phyloP scores from a whole-genome alignment of 2,329 filamentous ascomycete species.

The Penicillium sp. region DNA sequence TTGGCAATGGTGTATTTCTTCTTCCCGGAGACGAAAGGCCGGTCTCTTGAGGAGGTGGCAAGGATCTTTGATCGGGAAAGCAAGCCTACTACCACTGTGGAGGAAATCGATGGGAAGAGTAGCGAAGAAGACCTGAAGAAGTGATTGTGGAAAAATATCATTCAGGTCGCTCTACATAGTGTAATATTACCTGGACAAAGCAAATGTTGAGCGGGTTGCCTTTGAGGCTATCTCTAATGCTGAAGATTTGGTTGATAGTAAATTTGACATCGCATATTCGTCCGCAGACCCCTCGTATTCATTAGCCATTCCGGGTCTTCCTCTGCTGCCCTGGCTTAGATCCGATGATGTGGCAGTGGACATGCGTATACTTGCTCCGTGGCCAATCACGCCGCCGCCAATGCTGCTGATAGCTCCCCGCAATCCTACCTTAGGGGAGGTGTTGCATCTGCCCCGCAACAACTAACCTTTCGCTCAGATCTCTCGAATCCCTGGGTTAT shows the following conservation, averaged over 20 bases:
- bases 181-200: neutral
- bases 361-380: conserved; percentile 6
- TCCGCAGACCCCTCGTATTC: neutral
- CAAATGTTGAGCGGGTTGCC: neutral
- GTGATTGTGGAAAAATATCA: neutral
- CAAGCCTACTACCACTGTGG: conserved; percentile 2
- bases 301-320: no score
- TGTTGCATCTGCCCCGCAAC: neutral
- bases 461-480: neutral
- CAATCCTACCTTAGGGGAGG: conserved; percentile 6
- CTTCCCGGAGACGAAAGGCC: conserved; percentile 33
- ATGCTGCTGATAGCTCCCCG: conserved; percentile 20
- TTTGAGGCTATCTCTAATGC: neutral
- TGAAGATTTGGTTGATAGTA: neutral
- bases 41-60: conserved; percentile 29
- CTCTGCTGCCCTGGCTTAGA: no score
- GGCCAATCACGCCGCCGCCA: conserved; percentile 8
- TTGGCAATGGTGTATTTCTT: conserved; percentile 43
- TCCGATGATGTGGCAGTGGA: neutral
- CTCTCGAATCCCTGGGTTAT: neutral
- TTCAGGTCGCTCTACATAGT: neutral
- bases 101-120: neutral
- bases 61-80: conserved; percentile 23
- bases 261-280: neutral
- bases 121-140: neutral